Evolutionary conservation across 805 yeast species (phyloP).

Genomic region (Metschnikowia lochheadii): DNA sequence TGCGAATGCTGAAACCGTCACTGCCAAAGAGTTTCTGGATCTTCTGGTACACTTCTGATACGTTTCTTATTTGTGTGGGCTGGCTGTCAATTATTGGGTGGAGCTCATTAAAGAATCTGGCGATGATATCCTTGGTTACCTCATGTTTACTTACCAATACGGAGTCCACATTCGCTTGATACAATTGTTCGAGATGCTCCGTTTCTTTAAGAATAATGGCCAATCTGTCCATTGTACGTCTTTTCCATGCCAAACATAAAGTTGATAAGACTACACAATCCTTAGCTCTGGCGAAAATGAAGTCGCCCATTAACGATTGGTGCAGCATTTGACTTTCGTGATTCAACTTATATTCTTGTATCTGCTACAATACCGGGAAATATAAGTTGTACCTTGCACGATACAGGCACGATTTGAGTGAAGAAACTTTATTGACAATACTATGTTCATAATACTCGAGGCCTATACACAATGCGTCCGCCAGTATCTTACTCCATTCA

Average conservation of each 20-base stretch:
- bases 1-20: neutral
- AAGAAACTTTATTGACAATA: too few relatives aligned
- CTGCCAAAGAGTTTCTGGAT: neutral
- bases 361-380: too few relatives aligned
- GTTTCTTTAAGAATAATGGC: neutral
- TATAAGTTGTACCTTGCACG: too few relatives aligned
- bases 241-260: neutral
- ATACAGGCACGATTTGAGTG: too few relatives aligned
- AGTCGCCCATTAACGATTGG: too few relatives aligned
- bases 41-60: neutral
- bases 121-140: neutral
- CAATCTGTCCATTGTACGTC: neutral
- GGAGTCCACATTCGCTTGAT: neutral
- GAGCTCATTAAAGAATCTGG: neutral
- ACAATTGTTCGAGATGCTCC: neutral
- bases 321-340: too few relatives aligned
- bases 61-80: neutral
- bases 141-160: neutral
- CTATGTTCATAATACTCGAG: too few relatives aligned
- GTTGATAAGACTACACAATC: too few relatives aligned
- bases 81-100: neutral
- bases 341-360: too few relatives aligned
- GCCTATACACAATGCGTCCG: too few relatives aligned
- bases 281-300: too few relatives aligned
- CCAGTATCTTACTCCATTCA: too few relatives aligned